Conservation (phyloP, 176 grass and related monocot species). For the Carex scoparia region DNA sequence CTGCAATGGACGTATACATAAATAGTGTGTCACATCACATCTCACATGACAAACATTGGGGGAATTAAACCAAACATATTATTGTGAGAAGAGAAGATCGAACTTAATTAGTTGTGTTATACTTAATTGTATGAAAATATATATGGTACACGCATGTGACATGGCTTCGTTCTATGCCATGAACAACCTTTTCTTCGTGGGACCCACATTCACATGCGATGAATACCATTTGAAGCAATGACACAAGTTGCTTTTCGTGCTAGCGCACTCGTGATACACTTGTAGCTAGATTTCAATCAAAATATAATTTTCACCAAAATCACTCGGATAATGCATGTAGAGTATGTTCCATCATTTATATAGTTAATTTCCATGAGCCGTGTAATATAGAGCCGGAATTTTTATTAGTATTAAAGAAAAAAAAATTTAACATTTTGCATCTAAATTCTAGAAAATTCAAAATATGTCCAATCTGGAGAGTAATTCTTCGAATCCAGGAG, state of each 20-base stretch:
- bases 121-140: not conserved
- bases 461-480: too few species aligned
- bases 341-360: not conserved
- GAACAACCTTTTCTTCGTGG: constrained; percentile 8
- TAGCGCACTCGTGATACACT: constrained; percentile 18
- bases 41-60: constrained; percentile 25
- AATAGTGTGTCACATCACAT: too few species aligned
- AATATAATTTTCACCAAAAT: not conserved
- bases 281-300: not conserved
- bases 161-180: constrained; percentile 4
- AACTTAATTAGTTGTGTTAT: not conserved
- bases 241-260: constrained; percentile 8
- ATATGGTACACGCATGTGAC: constrained; percentile 9
- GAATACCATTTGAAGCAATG: constrained; percentile 10
- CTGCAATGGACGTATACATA: not conserved
- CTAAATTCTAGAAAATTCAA: too few species aligned
- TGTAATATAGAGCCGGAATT: not conserved
- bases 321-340: not conserved
- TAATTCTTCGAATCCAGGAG: too few species aligned
- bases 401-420: too few species aligned
- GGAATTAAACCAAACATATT: constrained; percentile 7
- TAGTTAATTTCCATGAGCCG: not conserved
- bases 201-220: constrained; percentile 15
- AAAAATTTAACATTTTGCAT: too few species aligned
- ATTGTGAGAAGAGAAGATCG: not conserved